These are phyloP conservation scores for Nakazawaea laoshanensis DNA, from an alignment of 805 yeast species.

Conservation along the genomic window DNA sequence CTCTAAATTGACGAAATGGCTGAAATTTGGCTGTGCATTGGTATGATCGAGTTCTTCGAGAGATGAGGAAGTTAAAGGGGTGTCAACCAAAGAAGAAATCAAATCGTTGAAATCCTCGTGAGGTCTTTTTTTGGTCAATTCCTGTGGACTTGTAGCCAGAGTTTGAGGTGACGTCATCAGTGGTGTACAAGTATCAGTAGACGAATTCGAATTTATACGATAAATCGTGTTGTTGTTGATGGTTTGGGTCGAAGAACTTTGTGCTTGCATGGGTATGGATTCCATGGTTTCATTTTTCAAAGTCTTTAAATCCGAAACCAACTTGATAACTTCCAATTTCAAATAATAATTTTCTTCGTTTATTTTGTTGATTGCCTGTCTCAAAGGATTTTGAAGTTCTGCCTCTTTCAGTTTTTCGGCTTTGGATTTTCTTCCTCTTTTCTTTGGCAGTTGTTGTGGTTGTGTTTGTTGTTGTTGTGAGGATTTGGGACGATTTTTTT, in stretches of 20 bases:
- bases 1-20: slow-evolving; percentile 8
- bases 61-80: slow-evolving; percentile 9
- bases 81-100: slow-evolving; percentile 23
- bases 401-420: slow-evolving; percentile 3
- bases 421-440: slow-evolving; percentile 9
- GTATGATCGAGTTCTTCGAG: not conserved
- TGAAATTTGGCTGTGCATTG: not conserved
- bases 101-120: slow-evolving; percentile 27
- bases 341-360: slow-evolving; percentile 36
- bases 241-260: slow-evolving; percentile 7
- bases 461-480: not conserved
- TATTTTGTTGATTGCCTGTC: slow-evolving; percentile 29
- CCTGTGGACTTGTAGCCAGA: slow-evolving; percentile 5
- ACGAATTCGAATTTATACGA: slow-evolving; percentile 5
- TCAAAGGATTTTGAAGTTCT: slow-evolving; percentile 21
- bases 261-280: slow-evolving; percentile 5
- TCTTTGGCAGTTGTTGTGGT: slow-evolving; percentile 2
- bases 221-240: slow-evolving; percentile 10
- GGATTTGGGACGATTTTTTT: not conserved
- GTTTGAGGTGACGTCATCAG: slow-evolving; percentile 8
- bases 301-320: slow-evolving; percentile 33
- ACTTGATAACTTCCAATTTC: slow-evolving; percentile 33
- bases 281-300: slow-evolving; percentile 18
- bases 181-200: slow-evolving; percentile 7
- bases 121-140: slow-evolving; percentile 15